A percentile compares a stretch with the other conserved stretches of the same genome.
phyloP scores from a whole-genome alignment of 2,329 filamentous ascomycete genomes.

The Penicillium hordei region DNA sequence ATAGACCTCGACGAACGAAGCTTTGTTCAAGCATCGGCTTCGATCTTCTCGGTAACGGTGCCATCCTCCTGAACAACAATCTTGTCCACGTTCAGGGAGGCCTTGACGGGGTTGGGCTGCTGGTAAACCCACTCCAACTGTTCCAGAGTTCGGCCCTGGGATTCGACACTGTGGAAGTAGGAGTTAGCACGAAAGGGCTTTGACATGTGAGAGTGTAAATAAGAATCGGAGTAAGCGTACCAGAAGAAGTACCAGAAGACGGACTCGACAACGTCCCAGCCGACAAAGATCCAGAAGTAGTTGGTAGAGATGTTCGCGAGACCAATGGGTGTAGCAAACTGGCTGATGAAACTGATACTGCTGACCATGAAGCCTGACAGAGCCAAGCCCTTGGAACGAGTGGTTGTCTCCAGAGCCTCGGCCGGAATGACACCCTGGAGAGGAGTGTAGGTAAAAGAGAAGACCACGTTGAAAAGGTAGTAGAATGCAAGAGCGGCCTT shows the following conservation, averaged over 20 bases:
- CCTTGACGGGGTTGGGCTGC: constrained; percentile 53
- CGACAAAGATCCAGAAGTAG: constrained; percentile 49
- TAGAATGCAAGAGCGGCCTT: constrained; percentile 50
- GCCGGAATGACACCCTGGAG: constrained; percentile 51
- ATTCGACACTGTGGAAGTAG: constrained; percentile 45
- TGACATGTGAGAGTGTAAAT: not conserved
- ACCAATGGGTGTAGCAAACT: constrained; percentile 50
- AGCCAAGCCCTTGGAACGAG: constrained; percentile 51
- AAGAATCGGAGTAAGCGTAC: constrained; percentile 32
- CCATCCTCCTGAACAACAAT: constrained; percentile 50
- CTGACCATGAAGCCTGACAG: constrained; percentile 49
- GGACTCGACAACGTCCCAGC: constrained; percentile 49
- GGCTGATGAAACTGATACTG: constrained; percentile 51
- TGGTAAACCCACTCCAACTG: constrained; percentile 54
- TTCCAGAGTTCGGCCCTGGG: constrained; percentile 52
- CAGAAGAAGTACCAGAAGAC: constrained; percentile 49
- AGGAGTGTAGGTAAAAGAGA: constrained; percentile 53
- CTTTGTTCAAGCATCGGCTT: constrained; percentile 19
- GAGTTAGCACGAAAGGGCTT: not conserved
- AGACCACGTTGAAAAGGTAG: constrained; percentile 53
- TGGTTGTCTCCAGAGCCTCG: constrained; percentile 52
- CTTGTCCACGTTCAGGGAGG: constrained; percentile 51
- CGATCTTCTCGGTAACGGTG: constrained; percentile 50
- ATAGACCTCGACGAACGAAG: not conserved
- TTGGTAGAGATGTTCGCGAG: constrained; percentile 44